phyloP scores from a whole-genome alignment of 2,329 filamentous ascomycete genomes.

The Uncinocarpus reesii region DNA sequence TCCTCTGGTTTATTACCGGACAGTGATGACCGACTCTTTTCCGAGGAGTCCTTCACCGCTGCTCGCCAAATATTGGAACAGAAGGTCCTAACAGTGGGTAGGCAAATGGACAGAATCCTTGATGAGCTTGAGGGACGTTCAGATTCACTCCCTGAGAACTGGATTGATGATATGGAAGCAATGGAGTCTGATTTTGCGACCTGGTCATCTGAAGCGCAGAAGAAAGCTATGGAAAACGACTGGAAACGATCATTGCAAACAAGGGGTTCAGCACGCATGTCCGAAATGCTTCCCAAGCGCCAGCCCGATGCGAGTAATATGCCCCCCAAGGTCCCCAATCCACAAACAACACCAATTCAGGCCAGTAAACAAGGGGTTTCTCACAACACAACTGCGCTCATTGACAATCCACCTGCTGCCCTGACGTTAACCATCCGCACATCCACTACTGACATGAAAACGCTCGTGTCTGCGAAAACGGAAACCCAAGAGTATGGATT shows the following conservation, averaged over 20 bases:
- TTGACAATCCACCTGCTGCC: background rate
- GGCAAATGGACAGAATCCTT: conserved; percentile 70
- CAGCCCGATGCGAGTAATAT: background rate
- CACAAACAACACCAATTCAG: background rate
- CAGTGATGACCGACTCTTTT: conserved; percentile 24
- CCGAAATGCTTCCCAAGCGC: background rate
- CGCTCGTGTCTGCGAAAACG: background rate
- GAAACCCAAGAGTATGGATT: background rate
- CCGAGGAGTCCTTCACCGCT: conserved; percentile 32
- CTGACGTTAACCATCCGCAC: background rate
- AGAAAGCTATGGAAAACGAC: conserved; percentile 59
- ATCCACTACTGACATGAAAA: background rate
- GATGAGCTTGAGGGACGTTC: conserved; percentile 73
- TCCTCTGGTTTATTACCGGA: conserved; percentile 21
- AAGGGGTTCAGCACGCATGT: background rate
- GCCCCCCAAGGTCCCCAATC: background rate
- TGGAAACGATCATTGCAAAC: conserved; percentile 22
- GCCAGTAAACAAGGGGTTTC: background rate
- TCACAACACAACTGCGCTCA: background rate
- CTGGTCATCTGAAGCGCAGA: conserved; percentile 72
- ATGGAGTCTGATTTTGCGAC: conserved; percentile 67
- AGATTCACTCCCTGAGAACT: conserved; percentile 73
- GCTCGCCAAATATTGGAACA: conserved; percentile 50
- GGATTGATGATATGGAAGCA: conserved; percentile 77
- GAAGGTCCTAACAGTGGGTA: conserved; percentile 60